These are phyloP conservation scores for Ceratocystis cacaofunesta DNA, from an alignment of 2,329 filamentous ascomycete species.

Conservation along the genomic window DNA sequence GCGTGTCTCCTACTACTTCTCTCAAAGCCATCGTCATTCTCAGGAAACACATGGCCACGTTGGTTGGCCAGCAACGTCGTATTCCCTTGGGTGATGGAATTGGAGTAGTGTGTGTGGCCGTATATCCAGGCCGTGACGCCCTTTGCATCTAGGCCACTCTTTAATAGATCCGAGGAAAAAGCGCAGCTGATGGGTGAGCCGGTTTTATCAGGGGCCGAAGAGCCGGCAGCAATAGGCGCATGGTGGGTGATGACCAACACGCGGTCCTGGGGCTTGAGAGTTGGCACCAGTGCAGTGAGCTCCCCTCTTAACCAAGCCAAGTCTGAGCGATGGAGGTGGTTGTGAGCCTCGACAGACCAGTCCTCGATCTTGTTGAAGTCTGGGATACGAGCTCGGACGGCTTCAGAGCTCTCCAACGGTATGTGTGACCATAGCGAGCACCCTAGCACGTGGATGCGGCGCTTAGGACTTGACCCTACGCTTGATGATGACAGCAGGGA, in stretches of 20 bases:
- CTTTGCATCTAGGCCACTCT: conserved; percentile 11
- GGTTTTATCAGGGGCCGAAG: conserved; percentile 34
- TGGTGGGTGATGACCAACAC: conserved; percentile 42
- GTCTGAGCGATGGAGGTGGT: conserved; percentile 33
- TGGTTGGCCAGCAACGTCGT: conserved; percentile 32
- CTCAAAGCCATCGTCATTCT: conserved; percentile 9
- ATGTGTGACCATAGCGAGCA: conserved; percentile 44
- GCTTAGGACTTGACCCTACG: background rate
- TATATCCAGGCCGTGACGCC: conserved; percentile 30
- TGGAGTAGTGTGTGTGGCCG: conserved; percentile 35
- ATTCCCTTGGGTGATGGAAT: conserved; percentile 23
- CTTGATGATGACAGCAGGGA: background rate
- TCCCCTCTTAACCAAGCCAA: conserved; percentile 34
- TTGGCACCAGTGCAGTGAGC: conserved; percentile 20
- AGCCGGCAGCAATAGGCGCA: conserved; percentile 35
- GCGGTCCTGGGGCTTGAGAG: conserved; percentile 11
- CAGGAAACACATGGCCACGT: conserved; percentile 28
- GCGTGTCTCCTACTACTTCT: background rate
- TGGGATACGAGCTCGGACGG: conserved; percentile 32
- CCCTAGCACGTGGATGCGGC: conserved; percentile 29
- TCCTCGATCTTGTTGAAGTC: conserved; percentile 40
- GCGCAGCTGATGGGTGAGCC: conserved; percentile 33
- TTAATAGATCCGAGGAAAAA: conserved; percentile 36
- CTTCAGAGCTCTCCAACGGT: conserved; percentile 24
- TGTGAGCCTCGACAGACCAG: conserved; percentile 38